Percentiles rank a stretch among this genome's conserved stretches.
Conservation (phyloP, 352 stramenopile genomes). For the Phytophthora niederhauseri region DNA sequence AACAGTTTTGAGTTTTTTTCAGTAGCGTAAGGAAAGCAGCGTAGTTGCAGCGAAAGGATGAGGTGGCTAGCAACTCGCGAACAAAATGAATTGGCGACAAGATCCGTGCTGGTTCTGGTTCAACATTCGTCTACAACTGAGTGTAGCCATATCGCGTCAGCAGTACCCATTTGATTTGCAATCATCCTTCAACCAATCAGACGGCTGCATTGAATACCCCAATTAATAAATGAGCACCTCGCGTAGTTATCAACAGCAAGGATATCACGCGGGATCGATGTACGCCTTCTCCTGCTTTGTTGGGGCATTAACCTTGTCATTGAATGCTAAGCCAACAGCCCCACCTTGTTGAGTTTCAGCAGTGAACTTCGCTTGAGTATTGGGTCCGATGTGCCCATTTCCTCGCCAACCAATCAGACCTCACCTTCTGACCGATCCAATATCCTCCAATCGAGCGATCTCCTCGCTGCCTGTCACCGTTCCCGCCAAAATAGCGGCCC, state of each 20-base stretch:
- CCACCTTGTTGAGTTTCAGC: neutral
- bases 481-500: neutral
- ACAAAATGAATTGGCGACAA: neutral
- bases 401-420: constrained; percentile 13
- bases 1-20: constrained; percentile 20
- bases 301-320: neutral
- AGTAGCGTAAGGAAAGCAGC: constrained; percentile 24
- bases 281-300: neutral
- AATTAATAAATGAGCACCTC: neutral
- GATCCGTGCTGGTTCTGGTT: neutral
- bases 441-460: constrained; percentile 12
- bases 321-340: neutral
- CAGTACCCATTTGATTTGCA: constrained; percentile 13
- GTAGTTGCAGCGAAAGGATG: constrained; percentile 1
- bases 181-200: constrained; percentile 1
- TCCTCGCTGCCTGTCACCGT: neutral
- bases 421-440: constrained; percentile 1
- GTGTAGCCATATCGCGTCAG: constrained; percentile 26
- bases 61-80: constrained; percentile 5
- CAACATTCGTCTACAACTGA: neutral
- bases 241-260: neutral
- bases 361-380: neutral
- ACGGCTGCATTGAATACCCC: neutral
- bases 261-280: neutral
- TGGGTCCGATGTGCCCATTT: neutral